Evolutionary conservation across 345 rosid genomes (phyloP).

Genomic region (Heritiera littoralis): DNA sequence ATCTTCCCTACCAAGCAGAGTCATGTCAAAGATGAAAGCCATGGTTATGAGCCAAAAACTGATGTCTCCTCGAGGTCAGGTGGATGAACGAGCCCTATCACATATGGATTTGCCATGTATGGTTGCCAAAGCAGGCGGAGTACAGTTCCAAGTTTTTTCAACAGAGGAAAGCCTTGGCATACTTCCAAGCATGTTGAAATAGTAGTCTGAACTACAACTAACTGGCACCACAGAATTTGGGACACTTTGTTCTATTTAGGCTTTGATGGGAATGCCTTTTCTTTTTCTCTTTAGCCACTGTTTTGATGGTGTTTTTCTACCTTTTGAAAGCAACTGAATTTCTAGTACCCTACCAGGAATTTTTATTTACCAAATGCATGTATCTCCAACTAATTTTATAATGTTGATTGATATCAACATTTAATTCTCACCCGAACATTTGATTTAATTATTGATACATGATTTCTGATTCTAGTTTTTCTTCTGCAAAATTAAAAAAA

Average conservation of each 20-base stretch:
- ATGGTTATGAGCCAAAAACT: neutral
- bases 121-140: neutral
- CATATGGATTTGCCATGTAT: neutral
- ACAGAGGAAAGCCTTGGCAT: too few relatives aligned
- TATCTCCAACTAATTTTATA: neutral
- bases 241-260: neutral
- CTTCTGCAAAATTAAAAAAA: too few relatives aligned
- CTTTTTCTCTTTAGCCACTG: neutral
- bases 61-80: neutral
- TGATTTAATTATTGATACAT: too few relatives aligned
- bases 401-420: neutral
- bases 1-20: too few relatives aligned
- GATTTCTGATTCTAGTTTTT: too few relatives aligned
- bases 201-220: neutral
- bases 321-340: neutral
- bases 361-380: neutral
- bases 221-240: neutral
- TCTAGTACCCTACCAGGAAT: neutral
- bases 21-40: neutral
- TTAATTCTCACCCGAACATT: too few relatives aligned
- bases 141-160: neutral
- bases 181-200: slow-evolving; percentile 2
- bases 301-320: neutral
- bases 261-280: slow-evolving; percentile 1
- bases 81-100: neutral